A percentile compares a stretch with the other conserved stretches of the same genome.
These are phyloP conservation scores for Myriosclerotinia duriaeana DNA, from an alignment of 2,329 filamentous ascomycete genomes.

Conservation along the genomic window DNA sequence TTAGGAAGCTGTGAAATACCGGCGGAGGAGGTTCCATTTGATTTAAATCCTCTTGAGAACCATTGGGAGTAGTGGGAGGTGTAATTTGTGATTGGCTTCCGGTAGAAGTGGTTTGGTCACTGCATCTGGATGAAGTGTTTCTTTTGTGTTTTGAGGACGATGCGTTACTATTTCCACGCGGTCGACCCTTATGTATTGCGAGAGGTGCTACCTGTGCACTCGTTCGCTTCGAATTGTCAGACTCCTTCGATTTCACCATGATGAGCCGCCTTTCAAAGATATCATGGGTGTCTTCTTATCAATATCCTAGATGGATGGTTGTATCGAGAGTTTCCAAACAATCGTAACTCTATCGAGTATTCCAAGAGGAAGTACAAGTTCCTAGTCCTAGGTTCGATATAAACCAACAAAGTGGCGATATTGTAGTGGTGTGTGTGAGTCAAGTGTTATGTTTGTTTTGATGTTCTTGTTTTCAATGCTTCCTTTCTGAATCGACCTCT, in stretches of 20 bases:
- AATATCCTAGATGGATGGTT: background rate
- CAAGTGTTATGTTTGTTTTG: background rate
- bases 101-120: constrained; percentile 33
- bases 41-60: constrained; percentile 57
- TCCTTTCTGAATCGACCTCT: background rate
- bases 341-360: background rate
- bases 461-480: background rate
- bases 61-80: constrained; percentile 72
- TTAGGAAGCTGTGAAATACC: constrained; percentile 89
- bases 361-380: background rate
- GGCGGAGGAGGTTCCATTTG: constrained; percentile 52
- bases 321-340: background rate
- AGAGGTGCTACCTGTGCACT: constrained; percentile 63
- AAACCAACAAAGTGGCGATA: background rate
- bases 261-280: constrained; percentile 27
- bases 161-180: constrained; percentile 41
- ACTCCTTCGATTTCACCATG: constrained; percentile 39
- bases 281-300: constrained; percentile 16
- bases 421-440: background rate
- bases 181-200: constrained; percentile 50
- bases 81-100: constrained; percentile 59
- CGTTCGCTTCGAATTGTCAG: constrained; percentile 45
- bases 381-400: background rate
- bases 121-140: constrained; percentile 47
- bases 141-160: constrained; percentile 42